Base-by-base conservation (phyloP, 2,329 filamentous ascomycete species). In the Cryphonectria japonica region DNA sequence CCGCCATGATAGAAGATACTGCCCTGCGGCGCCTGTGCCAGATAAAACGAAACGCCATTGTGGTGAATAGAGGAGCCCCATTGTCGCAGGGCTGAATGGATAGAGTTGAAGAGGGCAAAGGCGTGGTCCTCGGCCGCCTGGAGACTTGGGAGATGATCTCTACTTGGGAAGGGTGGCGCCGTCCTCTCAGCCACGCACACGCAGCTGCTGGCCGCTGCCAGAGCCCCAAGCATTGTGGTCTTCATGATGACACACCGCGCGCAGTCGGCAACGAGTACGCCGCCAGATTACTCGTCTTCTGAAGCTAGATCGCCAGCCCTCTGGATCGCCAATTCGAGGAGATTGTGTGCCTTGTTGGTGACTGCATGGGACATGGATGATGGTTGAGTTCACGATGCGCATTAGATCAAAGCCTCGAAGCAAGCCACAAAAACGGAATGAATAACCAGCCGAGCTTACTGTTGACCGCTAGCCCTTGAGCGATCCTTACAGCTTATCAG, bases 21-120 rank as follows among this genome's bases (percentile, higher is more conserved):
- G 11, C 84, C 86, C 43, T 80, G 79, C 0, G 88, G 88, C 0
- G 91, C 83, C 0, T 80, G 84, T 7, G 86, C 88, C 0, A 88
- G 78, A 76, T 90, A 90, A 72, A 88, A 84, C 0, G 86, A 87
- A 84, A 91, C 87, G 72, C 89, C 89, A 76, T 91, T 91, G 76
- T 91, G 88, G 71, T 89, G 83, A 1, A 90, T 76, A 0, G 87
- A 88, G 0, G 87, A 88, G 2, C 87, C 88, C 85, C 86, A 91
- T 81, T 91, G 71, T 14, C 71, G 66, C 66, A 72, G 67, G 7
- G 71, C 71, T 43, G 69, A 66, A 32, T 72, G 71, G 37, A 72
- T 63, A 3, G 71, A 71, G 66, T 72, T 72, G 66, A 72, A 72
- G 60, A 72, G n/a, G 16, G 69, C 32, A 29, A 71, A 72, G 8